phyloP scores from a whole-genome alignment of 129 eudicot genomes.

The Chrysanthemum makinoi region DNA sequence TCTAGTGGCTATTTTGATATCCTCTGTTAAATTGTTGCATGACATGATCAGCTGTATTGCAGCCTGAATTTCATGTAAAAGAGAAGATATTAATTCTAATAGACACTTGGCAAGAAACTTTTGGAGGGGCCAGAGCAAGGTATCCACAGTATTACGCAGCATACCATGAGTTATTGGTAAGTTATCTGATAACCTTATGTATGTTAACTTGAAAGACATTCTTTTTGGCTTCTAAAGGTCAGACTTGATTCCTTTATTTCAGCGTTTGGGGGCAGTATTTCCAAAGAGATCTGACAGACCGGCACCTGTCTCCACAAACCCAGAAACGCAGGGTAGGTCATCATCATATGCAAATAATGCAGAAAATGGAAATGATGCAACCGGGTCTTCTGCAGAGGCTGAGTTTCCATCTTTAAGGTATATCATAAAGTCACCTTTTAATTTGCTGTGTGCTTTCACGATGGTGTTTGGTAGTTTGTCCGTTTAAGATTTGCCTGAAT shows the following conservation, averaged over 20 bases:
- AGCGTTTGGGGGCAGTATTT: slow-evolving; percentile 93
- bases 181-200: slow-evolving; percentile 7
- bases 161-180: slow-evolving; percentile 85
- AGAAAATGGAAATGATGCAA: slow-evolving; percentile 53
- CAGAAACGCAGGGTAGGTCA: slow-evolving; percentile 66
- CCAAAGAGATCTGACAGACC: slow-evolving; percentile 78
- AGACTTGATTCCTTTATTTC: slow-evolving; percentile 20
- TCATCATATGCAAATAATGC: slow-evolving; percentile 54
- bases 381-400: slow-evolving; percentile 78
- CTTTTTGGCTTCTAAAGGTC: slow-evolving; percentile 2
- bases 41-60: slow-evolving; percentile 26
- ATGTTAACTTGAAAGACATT: background rate
- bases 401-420: slow-evolving; percentile 91
- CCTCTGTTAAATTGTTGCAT: slow-evolving; percentile 11
- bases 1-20: background rate
- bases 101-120: slow-evolving; percentile 96
- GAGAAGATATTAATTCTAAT: slow-evolving; percentile 82
- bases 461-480: slow-evolving; percentile 3
- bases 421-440: slow-evolving; percentile 6
- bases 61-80: slow-evolving; percentile 88
- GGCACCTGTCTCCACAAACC: slow-evolving; percentile 70
- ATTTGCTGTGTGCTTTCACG: background rate
- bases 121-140: slow-evolving; percentile 90
- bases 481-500: background rate
- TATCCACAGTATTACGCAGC: slow-evolving; percentile 86